Base-by-base conservation (phyloP, 148 eudicot species). In the Camellia sinensis region DNA sequence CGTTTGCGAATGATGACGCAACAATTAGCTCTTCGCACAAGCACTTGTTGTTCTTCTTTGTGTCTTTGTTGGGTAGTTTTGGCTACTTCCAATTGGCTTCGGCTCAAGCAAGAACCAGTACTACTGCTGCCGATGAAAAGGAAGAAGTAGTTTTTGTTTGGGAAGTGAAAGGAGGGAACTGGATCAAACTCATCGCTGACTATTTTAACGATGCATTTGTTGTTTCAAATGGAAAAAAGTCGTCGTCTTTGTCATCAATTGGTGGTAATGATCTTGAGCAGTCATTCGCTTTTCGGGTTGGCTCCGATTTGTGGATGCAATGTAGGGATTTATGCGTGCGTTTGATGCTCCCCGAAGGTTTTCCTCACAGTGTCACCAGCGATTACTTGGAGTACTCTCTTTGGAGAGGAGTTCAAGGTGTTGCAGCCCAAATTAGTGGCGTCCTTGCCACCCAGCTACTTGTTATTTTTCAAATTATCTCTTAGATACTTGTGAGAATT, bases 371-470 rank as follows among this genome's bases (percentile, higher is more conserved):
- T 79, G 99, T 96, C 68, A 96, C 95, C 2, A 90, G 89, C 71
- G 99, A 96, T 81, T 96, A 96, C 80, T 80, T 96, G 84, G 98
- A 96, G 81, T 94, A 96, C 75, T 94, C 97, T 61, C 87, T 92
- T 83, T 96, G 99, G 99, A 91, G 99, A 87, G 93, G 95, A 56
- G 94, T 92, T 61, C 99, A 96, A 83, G 99, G 99, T 40, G 78
- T 96, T 78, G 99, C 99, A 18, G 94, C 98, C 71, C 99, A 96
- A 85, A 85, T 96, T 65, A 96, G 89, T 45, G 93, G 98, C 22
- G 98, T 96, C 71, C 95, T 96, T 82, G 97, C 97, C 70, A 93
- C 97, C 21, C 97, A 92, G 92, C 97, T 94, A 68, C 7, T 80
- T 54, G 1, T 69, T 4, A n/a, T 13, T 64, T 11, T n/a, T n/a